These are phyloP conservation scores for Ceratocystis variospora DNA, from an alignment of 2,329 filamentous ascomycete species.

Conservation along the genomic window DNA sequence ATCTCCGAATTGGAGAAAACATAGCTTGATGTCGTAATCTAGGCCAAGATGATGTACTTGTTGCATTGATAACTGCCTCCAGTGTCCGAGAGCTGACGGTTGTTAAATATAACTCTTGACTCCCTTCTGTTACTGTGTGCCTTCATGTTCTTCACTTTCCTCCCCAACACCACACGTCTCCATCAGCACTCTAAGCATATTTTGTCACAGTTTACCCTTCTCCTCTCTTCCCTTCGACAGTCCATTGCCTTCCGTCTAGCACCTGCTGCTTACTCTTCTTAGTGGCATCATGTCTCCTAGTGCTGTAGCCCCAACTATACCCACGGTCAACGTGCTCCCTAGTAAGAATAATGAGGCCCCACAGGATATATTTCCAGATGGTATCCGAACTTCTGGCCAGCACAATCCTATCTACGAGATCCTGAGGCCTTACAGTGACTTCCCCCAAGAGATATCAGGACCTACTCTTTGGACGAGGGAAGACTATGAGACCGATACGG, in stretches of 20 bases:
- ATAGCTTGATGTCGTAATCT: constrained; percentile 5
- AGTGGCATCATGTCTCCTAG: constrained; percentile 8
- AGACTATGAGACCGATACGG: constrained; percentile 48
- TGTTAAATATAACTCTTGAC: not conserved
- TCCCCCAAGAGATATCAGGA: constrained; percentile 57
- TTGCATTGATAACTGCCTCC: not conserved
- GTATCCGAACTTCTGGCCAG: constrained; percentile 49
- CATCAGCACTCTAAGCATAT: too few relatives aligned
- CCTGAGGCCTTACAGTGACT: constrained; percentile 53
- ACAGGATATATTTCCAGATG: constrained; percentile 33
- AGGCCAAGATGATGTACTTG: not conserved
- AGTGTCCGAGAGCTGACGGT: not conserved
- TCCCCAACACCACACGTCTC: too few relatives aligned
- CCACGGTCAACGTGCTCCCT: not conserved
- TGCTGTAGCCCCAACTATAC: not conserved
- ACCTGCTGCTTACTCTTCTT: too few relatives aligned
- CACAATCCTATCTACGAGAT: constrained; percentile 53
- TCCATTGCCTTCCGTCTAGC: not conserved
- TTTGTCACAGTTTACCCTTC: not conserved
- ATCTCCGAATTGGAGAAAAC: not conserved
- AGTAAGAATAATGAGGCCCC: constrained; percentile 27
- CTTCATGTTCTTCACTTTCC: too few relatives aligned
- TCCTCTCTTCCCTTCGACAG: not conserved
- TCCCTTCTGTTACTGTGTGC: not conserved
- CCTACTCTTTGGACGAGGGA: constrained; percentile 58